These are phyloP conservation scores for Pseudogymnoascus sp. DNA, from an alignment of 2,329 filamentous ascomycete genomes.

Conservation along the genomic window DNA sequence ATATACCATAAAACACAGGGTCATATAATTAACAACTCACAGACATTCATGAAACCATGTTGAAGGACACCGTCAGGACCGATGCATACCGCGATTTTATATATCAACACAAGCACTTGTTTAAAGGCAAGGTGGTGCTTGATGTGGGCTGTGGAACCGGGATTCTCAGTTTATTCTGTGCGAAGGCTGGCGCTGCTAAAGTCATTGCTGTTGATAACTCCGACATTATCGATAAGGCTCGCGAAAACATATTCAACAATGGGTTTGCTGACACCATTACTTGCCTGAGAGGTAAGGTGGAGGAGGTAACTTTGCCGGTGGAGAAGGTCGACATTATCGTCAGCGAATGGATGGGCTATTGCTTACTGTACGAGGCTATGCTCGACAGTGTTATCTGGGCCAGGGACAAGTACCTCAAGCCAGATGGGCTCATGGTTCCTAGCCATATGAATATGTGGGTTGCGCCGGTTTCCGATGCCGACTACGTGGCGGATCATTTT, in stretches of 20 bases:
- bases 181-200: conserved; percentile 73
- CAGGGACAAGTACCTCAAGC: conserved; percentile 73
- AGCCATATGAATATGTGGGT: conserved; percentile 77
- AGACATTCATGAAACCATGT: conserved; percentile 94
- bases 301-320: conserved; percentile 73
- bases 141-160: conserved; percentile 85
- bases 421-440: conserved; percentile 75
- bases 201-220: conserved; percentile 92
- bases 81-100: conserved; percentile 93
- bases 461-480: conserved; percentile 68
- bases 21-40: conserved; percentile 9
- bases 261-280: conserved; percentile 65
- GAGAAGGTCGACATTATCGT: conserved; percentile 86
- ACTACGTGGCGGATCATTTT: conserved; percentile 69
- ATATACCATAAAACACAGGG: neutral
- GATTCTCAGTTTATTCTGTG: conserved; percentile 91
- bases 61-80: conserved; percentile 81
- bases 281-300: conserved; percentile 75
- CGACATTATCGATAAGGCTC: conserved; percentile 78
- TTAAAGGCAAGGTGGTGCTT: conserved; percentile 76
- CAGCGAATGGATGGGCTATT: conserved; percentile 98
- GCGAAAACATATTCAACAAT: conserved; percentile 77
- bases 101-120: conserved; percentile 81
- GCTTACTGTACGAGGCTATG: conserved; percentile 90
- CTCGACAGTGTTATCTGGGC: conserved; percentile 85